Evolutionary conservation across 1,284 basidiomycete species (phyloP), one percentile per base, ranked within the genome.

Genomic region (Ceratobasidium sp.): DNA sequence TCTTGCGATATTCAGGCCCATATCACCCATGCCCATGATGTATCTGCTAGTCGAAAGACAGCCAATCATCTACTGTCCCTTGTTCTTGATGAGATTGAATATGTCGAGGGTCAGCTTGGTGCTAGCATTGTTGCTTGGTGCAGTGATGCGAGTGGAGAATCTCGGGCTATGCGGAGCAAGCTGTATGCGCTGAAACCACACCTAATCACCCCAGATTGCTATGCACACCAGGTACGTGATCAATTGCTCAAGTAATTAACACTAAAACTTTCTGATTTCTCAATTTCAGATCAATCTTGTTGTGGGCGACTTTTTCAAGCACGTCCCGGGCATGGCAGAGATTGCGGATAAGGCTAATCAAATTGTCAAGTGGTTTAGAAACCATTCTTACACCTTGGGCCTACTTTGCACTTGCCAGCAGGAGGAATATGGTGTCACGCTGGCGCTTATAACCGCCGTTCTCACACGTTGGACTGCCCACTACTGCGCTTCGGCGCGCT

Each of bases 311-410:
- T n/a, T 50, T n/a, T n/a, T 50, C 8, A 13, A 50, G 9, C 47
- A n/a, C 18, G n/a, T 50, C 47, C 26, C 18, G 18, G n/a, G 11
- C 9, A n/a, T 23, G 47, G 47, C 26, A 7, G 47, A 50, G 47
- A 8, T 7, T 16, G 11, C 47, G n/a, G 47, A 50, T 7, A 49
- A n/a, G 7, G 47, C 47, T 23, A 49, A 49, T 23, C 18, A 49
- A 23, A 49, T 49, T 8, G 47, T 49, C 47, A 49, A 49, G 23
- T 49, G 47, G 47, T 49, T 49, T 49, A 16, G 47, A n/a, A 49
- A 49, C 18, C 47, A 49, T n/a, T 49, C 47, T 5, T 49, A 49
- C 18, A 6, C 47, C 7, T 23, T 49, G 7, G 18, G 47, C 18
- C 18, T 49, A 49, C 47, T 49, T n/a, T 23, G 47, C 6, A 7